Conservation (phyloP, 108 stramenopile species). For the Cyclotella sp. region DNA sequence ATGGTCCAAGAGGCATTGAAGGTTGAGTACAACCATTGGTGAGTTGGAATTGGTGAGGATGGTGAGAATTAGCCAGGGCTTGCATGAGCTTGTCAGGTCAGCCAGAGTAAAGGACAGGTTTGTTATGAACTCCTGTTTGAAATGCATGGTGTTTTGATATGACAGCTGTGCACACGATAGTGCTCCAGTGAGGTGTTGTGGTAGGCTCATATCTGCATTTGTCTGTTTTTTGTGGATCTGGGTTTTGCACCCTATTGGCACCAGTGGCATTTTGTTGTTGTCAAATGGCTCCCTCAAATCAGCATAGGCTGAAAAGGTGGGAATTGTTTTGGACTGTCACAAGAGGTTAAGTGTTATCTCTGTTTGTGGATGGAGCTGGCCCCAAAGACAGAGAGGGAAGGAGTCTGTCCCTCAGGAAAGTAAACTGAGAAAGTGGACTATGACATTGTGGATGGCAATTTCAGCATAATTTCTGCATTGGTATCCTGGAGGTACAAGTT, state of each 20-base stretch:
- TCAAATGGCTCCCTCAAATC: background rate
- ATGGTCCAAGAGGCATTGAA: too few species aligned
- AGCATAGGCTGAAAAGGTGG: constrained; percentile 43
- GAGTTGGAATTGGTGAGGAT: too few species aligned
- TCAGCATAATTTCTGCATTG: constrained; percentile 18
- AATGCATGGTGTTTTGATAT: too few species aligned
- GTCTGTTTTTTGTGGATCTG: background rate
- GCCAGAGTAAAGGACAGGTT: too few species aligned
- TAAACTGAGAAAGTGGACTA: constrained; percentile 49
- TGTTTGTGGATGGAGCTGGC: constrained; percentile 2
- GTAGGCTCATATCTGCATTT: too few species aligned
- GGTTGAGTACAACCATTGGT: too few species aligned
- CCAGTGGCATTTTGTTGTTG: background rate
- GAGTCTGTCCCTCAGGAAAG: constrained; percentile 12
- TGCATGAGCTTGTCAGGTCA: too few species aligned
- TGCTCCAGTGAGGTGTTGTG: too few species aligned
- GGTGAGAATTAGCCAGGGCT: too few species aligned
- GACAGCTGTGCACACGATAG: too few species aligned
- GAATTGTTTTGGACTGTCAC: constrained; percentile 42
- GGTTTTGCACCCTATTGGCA: background rate
- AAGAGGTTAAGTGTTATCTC: constrained; percentile 39
- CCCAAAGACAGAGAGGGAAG: constrained; percentile 12
- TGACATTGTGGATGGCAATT: constrained; percentile 46
- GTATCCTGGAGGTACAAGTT: background rate
- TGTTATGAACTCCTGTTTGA: too few species aligned